Percentiles rank a stretch among this genome's conserved stretches.
phyloP scores from a whole-genome alignment of 129 eudicot species.

The Centrapalus pauciflorus region DNA sequence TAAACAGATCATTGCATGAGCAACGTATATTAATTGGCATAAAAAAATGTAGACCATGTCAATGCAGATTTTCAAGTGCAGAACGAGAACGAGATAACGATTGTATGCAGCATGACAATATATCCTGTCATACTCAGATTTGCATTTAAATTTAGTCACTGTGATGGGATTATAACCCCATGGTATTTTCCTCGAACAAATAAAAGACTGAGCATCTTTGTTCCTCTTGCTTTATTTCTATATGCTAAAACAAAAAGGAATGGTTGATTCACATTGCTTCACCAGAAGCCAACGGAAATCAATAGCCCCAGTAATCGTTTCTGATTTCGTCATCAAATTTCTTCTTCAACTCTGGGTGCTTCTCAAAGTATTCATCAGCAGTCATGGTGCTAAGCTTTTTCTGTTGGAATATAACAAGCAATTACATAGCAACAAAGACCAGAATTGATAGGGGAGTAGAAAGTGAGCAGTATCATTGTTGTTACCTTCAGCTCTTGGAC shows the following conservation, averaged over 20 bases:
- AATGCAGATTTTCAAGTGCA: no score
- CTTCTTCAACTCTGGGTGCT: conserved; percentile 93
- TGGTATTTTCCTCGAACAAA: conserved; percentile 16
- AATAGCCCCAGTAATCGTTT: conserved; percentile 94
- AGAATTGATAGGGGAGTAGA: background rate
- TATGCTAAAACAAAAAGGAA: conserved; percentile 27
- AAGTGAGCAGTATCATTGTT: background rate
- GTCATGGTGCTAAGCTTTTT: conserved; percentile 90
- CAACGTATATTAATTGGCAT: no score
- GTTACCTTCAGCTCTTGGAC: conserved; percentile 85
- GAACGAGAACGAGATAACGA: no score
- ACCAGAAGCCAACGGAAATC: conserved; percentile 19
- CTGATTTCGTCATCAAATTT: conserved; percentile 95
- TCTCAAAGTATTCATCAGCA: conserved; percentile 94
- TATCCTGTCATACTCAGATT: conserved; percentile 3
- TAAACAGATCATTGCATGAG: no score
- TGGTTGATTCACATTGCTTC: conserved; percentile 3
- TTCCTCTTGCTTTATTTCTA: conserved; percentile 36
- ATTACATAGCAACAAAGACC: background rate
- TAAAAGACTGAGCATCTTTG: conserved; percentile 1
- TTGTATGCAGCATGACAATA: conserved; percentile 27
- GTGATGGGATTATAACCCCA: conserved; percentile 21
- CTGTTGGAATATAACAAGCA: conserved; percentile 28
- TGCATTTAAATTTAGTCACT: conserved; percentile 9
- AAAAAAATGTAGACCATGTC: no score